Evolutionary conservation across 1,139 yeast genomes (phyloP).

Genomic region (Pneumocystis wakefieldiae): DNA sequence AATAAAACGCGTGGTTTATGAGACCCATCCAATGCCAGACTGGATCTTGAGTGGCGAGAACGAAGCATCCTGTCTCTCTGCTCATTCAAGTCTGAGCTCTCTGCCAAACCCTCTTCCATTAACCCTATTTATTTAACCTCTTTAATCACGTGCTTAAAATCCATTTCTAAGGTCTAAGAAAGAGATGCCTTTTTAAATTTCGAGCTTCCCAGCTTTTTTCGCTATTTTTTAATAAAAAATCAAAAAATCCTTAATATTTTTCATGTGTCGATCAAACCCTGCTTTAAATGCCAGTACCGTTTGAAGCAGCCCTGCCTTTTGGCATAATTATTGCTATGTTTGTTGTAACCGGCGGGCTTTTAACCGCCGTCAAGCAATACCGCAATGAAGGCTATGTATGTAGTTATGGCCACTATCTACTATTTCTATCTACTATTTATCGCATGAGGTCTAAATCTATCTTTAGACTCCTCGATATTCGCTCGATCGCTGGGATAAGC

Average conservation of each 20-base stretch:
- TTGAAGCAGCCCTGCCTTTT: slow-evolving; percentile 10
- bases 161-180: too few species aligned
- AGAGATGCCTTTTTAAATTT: too few species aligned
- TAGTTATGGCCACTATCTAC: neutral
- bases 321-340: slow-evolving; percentile 11
- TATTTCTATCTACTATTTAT: too few species aligned
- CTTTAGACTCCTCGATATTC: slow-evolving; percentile 5
- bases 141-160: too few species aligned
- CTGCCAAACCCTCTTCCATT: neutral
- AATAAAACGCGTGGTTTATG: neutral
- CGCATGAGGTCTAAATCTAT: neutral
- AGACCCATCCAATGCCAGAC: neutral
- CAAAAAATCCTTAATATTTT: too few species aligned
- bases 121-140: neutral
- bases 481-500: slow-evolving; percentile 10
- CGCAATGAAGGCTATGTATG: slow-evolving; percentile 8
- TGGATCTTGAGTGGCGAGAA: neutral
- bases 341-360: slow-evolving; percentile 8
- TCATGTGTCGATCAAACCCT: too few species aligned
- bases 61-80: neutral
- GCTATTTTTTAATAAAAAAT: too few species aligned
- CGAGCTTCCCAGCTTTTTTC: too few species aligned
- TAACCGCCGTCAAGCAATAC: slow-evolving; percentile 7
- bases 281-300: slow-evolving; percentile 7
- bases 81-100: neutral